Conservation (phyloP, 768 basidiomycete genomes). For the Tulasnella sp. region DNA sequence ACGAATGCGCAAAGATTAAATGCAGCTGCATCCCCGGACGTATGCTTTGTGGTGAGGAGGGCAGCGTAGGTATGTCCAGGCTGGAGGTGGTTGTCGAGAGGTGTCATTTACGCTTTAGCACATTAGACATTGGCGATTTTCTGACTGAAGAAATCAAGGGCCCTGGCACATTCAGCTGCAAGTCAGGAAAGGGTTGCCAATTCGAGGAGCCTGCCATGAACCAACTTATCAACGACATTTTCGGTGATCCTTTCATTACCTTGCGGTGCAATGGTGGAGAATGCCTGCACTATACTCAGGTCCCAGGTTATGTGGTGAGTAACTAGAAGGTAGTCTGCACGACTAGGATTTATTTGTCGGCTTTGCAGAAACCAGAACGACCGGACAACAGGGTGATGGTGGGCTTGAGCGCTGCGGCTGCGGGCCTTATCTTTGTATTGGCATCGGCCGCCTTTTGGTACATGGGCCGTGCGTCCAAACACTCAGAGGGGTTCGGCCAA, state of each 20-base stretch:
- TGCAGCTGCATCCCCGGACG: slow-evolving; percentile 89
- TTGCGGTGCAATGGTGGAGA: slow-evolving; percentile 81
- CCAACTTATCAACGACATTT: slow-evolving; percentile 80
- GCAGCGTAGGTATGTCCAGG: slow-evolving; percentile 69
- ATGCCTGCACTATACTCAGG: slow-evolving; percentile 85
- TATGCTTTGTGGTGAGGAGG: slow-evolving; percentile 92
- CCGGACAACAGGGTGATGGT: slow-evolving; percentile 76
- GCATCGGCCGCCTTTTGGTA: slow-evolving; percentile 83
- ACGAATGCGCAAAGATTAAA: slow-evolving; percentile 70
- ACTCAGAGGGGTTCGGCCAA: slow-evolving; percentile 48
- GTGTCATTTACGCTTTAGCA: neutral
- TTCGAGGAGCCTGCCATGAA: slow-evolving; percentile 99
- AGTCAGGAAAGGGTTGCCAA: slow-evolving; percentile 54
- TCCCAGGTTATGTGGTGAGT: slow-evolving; percentile 78
- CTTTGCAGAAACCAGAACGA: slow-evolving; percentile 14
- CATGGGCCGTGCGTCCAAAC: slow-evolving; percentile 57
- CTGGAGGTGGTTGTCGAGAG: neutral
- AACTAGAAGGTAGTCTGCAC: neutral
- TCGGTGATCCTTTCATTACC: slow-evolving; percentile 84
- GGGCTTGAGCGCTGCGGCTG: slow-evolving; percentile 70
- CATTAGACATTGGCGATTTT: slow-evolving; percentile 84
- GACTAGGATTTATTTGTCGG: neutral
- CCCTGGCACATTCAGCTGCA: slow-evolving; percentile 78
- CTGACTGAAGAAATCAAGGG: slow-evolving; percentile 80
- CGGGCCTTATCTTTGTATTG: slow-evolving; percentile 59